Conservation (phyloP, 495 filamentous ascomycete genomes). For the Lepidopterella palustris region DNA sequence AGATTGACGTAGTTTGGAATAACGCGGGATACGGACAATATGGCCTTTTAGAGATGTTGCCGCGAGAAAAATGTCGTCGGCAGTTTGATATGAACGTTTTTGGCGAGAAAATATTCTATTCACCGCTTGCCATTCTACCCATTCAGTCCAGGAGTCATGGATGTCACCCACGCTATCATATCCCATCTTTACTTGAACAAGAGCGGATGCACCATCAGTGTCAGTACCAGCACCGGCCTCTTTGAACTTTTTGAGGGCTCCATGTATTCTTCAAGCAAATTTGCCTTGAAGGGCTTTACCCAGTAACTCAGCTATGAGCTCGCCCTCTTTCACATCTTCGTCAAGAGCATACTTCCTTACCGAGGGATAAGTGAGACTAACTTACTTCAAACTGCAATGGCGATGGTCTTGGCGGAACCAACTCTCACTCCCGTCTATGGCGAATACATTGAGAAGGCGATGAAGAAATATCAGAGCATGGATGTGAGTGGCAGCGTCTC, state of each 20-base stretch:
- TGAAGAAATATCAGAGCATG: not conserved
- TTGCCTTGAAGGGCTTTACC: constrained; percentile 5
- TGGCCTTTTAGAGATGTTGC: not conserved
- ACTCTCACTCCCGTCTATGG: not conserved
- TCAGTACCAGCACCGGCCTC: not conserved
- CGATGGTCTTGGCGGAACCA: not conserved
- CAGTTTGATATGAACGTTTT: not conserved
- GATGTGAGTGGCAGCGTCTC: not conserved
- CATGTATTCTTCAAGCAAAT: constrained; percentile 1
- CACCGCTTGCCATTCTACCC: not conserved
- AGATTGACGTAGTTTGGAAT: not conserved
- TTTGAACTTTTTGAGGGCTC: not conserved
- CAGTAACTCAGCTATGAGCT: not conserved
- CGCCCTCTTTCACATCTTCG: not conserved
- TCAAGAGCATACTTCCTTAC: not conserved
- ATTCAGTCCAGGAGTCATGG: not conserved
- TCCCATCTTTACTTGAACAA: not conserved
- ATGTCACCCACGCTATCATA: not conserved
- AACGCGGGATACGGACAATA: not conserved
- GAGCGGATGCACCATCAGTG: not conserved
- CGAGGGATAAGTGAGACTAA: not conserved
- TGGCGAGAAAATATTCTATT: not conserved
- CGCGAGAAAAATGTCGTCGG: not conserved
- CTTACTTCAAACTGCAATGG: not conserved
- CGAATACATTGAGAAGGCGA: not conserved